phyloP scores from a whole-genome alignment of 805 yeast species.

The Alloascoidea hylecoeti region DNA sequence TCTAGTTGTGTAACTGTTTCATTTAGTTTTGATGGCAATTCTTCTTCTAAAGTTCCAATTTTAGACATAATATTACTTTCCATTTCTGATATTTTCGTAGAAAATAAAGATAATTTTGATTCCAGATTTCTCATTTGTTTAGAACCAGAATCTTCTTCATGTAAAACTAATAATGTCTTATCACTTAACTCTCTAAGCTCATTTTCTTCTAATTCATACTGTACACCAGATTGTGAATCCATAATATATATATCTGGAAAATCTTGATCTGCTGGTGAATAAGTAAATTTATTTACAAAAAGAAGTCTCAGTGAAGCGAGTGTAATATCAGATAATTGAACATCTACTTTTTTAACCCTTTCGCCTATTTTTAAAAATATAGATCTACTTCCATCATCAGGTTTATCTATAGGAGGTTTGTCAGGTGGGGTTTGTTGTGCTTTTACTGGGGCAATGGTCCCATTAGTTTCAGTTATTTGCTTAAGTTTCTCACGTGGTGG shows the following conservation, averaged over 20 bases:
- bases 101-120: background rate
- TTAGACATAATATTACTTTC: background rate
- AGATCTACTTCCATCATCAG: conserved; percentile 5
- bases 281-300: conserved; percentile 81
- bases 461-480: background rate
- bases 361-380: conserved; percentile 20
- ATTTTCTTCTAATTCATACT: conserved; percentile 72
- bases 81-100: conserved; percentile 1
- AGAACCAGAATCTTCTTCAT: background rate
- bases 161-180: conserved; percentile 40
- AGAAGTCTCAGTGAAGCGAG: conserved; percentile 45
- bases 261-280: conserved; percentile 52
- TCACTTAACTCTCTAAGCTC: conserved; percentile 39
- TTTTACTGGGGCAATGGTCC: background rate
- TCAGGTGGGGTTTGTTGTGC: background rate
- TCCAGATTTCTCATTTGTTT: background rate
- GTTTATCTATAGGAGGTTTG: background rate
- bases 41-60: background rate
- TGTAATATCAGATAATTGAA: conserved; percentile 18
- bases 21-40: conserved; percentile 4
- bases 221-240: conserved; percentile 41
- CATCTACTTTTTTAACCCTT: conserved; percentile 15
- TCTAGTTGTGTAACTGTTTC: conserved; percentile 5
- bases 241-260: conserved; percentile 73
- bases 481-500: background rate